phyloP scores from a whole-genome alignment of 345 rosid genomes.

The Populus tremula region DNA sequence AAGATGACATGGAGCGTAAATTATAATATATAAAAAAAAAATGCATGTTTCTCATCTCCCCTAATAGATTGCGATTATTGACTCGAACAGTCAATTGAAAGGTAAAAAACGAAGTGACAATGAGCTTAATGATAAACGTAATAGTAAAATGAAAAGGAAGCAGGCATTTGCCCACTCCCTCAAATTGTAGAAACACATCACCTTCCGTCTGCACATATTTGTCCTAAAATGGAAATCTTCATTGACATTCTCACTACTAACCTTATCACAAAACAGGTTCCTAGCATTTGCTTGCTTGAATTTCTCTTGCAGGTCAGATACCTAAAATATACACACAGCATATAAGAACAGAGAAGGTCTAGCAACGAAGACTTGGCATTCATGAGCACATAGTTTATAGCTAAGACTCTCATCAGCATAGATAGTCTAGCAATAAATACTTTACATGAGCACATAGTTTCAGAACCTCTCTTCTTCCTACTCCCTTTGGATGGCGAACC shows the following conservation, averaged over 20 bases:
- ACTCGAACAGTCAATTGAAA: too few relatives aligned
- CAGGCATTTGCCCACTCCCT: neutral
- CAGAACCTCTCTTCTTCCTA: conserved; percentile 41
- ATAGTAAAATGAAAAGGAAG: neutral
- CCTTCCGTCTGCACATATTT: neutral
- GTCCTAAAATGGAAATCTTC: neutral
- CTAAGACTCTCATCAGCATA: too few relatives aligned
- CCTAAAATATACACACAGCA: neutral
- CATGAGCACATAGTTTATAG: neutral
- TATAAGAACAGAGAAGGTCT: neutral
- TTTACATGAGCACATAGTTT: neutral
- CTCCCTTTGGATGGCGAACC: conserved; percentile 28
- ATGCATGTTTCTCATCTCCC: too few relatives aligned
- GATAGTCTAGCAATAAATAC: neutral
- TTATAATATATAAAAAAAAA: too few relatives aligned
- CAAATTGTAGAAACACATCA: neutral
- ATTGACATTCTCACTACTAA: neutral
- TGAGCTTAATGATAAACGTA: neutral
- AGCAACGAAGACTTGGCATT: neutral
- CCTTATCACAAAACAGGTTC: neutral
- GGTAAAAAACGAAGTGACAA: too few relatives aligned
- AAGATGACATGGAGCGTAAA: too few relatives aligned
- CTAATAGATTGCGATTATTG: too few relatives aligned
- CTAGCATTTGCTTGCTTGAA: neutral
- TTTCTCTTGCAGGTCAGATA: neutral